Conservation (phyloP, 2,329 filamentous ascomycete species). For the Colletotrichum orchidophilum region DNA sequence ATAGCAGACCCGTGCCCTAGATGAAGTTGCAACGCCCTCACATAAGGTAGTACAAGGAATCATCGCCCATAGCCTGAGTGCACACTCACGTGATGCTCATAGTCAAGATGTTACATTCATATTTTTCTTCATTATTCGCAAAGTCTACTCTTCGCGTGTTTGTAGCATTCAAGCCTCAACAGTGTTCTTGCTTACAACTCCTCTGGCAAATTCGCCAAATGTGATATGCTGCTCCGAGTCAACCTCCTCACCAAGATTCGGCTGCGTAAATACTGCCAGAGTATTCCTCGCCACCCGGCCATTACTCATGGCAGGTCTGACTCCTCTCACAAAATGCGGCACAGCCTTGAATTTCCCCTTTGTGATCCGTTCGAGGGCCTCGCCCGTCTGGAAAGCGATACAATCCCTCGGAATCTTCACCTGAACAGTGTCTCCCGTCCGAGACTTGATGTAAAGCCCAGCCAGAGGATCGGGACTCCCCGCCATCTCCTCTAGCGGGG, state of each 20-base stretch:
- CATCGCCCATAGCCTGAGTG: neutral
- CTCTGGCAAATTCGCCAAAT: conserved; percentile 81
- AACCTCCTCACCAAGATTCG: conserved; percentile 84
- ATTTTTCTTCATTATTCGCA: neutral
- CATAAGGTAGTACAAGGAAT: neutral
- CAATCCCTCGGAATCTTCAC: conserved; percentile 91
- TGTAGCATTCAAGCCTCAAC: conserved; percentile 43
- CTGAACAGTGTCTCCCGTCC: conserved; percentile 82
- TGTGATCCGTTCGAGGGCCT: conserved; percentile 90
- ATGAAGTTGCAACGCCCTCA: no score
- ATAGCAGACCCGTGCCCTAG: no score
- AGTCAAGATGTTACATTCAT: neutral
- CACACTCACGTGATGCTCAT: neutral
- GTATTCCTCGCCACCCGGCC: conserved; percentile 81
- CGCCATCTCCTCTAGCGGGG: conserved; percentile 74
- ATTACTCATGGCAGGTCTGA: conserved; percentile 61
- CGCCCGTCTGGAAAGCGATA: conserved; percentile 94
- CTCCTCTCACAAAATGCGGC: conserved; percentile 90
- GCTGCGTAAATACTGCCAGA: conserved; percentile 95
- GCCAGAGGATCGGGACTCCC: conserved; percentile 84
- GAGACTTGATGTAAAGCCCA: conserved; percentile 90
- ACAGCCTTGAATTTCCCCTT: conserved; percentile 90
- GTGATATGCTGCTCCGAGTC: conserved; percentile 72
- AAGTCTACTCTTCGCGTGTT: no score
- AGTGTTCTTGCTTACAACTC: conserved; percentile 68